Evolutionary conservation across 306 rosid genomes (phyloP).

Genomic region (Parietaria judaica): DNA sequence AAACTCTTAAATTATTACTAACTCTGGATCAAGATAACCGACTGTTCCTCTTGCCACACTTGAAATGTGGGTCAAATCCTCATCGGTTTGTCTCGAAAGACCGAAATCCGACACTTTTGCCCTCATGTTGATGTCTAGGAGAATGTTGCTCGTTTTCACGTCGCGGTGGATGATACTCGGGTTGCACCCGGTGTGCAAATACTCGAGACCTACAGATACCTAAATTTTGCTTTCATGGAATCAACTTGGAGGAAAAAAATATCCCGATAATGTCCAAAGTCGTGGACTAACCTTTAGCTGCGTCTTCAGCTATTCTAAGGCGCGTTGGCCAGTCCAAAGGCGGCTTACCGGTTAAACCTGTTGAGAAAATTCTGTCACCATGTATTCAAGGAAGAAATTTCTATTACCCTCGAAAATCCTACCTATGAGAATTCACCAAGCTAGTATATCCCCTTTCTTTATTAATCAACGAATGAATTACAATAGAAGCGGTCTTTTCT

Average conservation of each 20-base stretch:
- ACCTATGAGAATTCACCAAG: too few species aligned
- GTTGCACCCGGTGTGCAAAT: slow-evolving; percentile 94
- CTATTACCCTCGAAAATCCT: too few species aligned
- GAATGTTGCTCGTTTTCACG: slow-evolving; percentile 91
- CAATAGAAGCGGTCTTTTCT: too few species aligned
- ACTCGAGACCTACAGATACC: slow-evolving; percentile 68
- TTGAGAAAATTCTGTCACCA: slow-evolving; percentile 21
- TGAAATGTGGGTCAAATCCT: slow-evolving; percentile 88
- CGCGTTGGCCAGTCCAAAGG: slow-evolving; percentile 77
- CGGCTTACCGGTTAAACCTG: slow-evolving; percentile 49
- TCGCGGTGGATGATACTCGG: slow-evolving; percentile 96
- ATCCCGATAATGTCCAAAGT: slow-evolving; percentile 12
- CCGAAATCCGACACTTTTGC: slow-evolving; percentile 97
- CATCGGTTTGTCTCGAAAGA: slow-evolving; percentile 84
- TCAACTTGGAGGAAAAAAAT: slow-evolving; percentile 19
- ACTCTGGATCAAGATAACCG: slow-evolving; percentile 98
- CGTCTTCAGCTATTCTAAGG: slow-evolving; percentile 85
- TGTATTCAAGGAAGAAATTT: slow-evolving; percentile 4
- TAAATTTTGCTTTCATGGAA: slow-evolving; percentile 12
- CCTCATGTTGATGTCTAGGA: slow-evolving; percentile 89
- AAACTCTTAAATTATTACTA: slow-evolving; percentile 32
- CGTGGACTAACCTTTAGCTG: slow-evolving; percentile 67
- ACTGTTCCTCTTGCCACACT: slow-evolving; percentile 92
- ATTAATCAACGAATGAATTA: too few species aligned
- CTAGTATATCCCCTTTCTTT: too few species aligned